phyloP scores from a whole-genome alignment of 2,329 filamentous ascomycete genomes.

The Fusarium scirpi region DNA sequence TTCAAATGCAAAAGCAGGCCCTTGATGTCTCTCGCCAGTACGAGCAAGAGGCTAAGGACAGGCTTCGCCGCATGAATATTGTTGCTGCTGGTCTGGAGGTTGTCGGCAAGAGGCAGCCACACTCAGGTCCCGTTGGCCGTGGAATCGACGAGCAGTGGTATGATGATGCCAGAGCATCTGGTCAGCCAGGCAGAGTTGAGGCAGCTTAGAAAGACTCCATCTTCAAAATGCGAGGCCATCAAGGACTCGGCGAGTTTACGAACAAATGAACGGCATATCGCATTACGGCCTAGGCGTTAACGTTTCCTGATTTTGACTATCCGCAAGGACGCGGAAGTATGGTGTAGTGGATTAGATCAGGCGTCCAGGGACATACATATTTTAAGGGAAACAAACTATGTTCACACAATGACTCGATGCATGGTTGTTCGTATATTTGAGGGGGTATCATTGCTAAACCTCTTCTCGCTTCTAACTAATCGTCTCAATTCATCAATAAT shows the following conservation, averaged over 20 bases:
- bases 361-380: constrained; percentile 28
- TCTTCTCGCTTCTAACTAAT: neutral
- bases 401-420: neutral
- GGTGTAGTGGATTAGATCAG: constrained; percentile 34
- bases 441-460: constrained; percentile 42
- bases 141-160: constrained; percentile 52
- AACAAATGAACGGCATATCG: constrained; percentile 27
- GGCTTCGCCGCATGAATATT: constrained; percentile 82
- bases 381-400: constrained; percentile 14
- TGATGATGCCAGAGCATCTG: constrained; percentile 44
- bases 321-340: constrained; percentile 30
- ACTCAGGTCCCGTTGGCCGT: constrained; percentile 6
- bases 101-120: constrained; percentile 41
- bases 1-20: constrained; percentile 76
- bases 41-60: constrained; percentile 79
- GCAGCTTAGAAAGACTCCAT: constrained; percentile 8
- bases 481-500: neutral
- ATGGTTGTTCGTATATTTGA: constrained; percentile 2
- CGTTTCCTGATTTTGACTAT: constrained; percentile 42
- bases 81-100: constrained; percentile 81
- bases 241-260: constrained; percentile 1
- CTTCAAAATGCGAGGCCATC: neutral
- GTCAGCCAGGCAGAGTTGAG: constrained; percentile 21
- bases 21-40: constrained; percentile 77
- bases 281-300: constrained; percentile 42